Evolutionary conservation across 768 basidiomycete genomes (phyloP).

Genomic region (Vararia minispora): DNA sequence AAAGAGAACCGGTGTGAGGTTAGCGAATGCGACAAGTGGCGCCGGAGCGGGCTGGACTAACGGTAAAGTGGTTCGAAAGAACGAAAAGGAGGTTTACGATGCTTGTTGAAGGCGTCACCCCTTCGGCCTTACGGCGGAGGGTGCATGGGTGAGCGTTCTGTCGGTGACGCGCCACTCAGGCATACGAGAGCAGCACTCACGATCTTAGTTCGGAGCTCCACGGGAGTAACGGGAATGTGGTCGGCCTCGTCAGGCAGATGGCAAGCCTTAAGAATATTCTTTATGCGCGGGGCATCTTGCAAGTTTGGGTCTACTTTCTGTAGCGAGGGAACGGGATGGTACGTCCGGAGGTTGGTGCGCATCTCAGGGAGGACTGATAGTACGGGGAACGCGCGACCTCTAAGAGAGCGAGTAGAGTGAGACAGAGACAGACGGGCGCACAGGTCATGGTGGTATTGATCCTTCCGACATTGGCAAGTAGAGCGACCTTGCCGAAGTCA

Average conservation of each 20-base stretch:
- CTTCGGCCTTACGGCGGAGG: constrained; percentile 25
- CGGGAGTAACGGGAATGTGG: constrained; percentile 38
- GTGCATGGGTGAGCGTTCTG: constrained; percentile 5
- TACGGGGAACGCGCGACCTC: background rate
- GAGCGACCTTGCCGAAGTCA: constrained; percentile 65
- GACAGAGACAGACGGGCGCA: constrained; percentile 24
- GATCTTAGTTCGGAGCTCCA: constrained; percentile 41
- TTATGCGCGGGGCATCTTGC: constrained; percentile 72
- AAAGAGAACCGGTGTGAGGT: background rate
- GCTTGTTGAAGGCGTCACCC: constrained; percentile 53
- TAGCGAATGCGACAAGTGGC: background rate
- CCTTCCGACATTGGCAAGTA: constrained; percentile 69
- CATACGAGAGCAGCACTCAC: constrained; percentile 25
- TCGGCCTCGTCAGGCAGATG: constrained; percentile 35
- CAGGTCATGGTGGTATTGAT: constrained; percentile 81
- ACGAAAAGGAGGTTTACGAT: constrained; percentile 63
- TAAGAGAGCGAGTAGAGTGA: background rate
- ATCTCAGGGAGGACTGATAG: constrained; percentile 64
- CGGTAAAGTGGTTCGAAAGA: constrained; percentile 42
- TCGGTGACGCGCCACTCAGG: constrained; percentile 2
- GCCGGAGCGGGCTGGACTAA: too few relatives aligned
- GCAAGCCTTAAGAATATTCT: constrained; percentile 58
- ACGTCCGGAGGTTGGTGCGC: constrained; percentile 66
- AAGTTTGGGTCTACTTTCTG: constrained; percentile 61
- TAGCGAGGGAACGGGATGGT: constrained; percentile 66